Percentiles rank a stretch among this genome's conserved stretches.
Evolutionary conservation across 2,329 filamentous ascomycete species (phyloP).

Genomic region (Colletotrichum eremochloae): DNA sequence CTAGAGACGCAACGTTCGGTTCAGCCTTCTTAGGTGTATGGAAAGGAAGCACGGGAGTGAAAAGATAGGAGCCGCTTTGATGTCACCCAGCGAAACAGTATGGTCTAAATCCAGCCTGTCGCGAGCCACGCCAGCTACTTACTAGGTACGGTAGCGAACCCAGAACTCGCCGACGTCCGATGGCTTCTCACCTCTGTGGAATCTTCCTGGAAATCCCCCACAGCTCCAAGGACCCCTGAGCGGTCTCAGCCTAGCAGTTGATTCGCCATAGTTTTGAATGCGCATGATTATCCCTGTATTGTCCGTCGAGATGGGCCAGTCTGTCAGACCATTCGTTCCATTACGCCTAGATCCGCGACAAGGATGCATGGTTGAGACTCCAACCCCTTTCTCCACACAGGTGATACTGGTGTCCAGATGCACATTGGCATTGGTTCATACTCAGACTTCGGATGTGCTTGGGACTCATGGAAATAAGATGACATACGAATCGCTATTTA

Average conservation of each 20-base stretch:
- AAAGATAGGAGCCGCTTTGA: conserved; percentile 37
- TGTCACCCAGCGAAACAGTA: conserved; percentile 36
- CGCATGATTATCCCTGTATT: conserved; percentile 30
- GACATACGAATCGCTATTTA: conserved; percentile 38
- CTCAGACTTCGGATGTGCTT: conserved; percentile 36
- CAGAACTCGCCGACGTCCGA: conserved; percentile 5
- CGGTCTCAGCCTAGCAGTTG: conserved; percentile 30
- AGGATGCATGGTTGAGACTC: conserved; percentile 37
- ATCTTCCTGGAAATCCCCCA: conserved; percentile 1
- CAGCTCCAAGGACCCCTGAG: conserved; percentile 32
- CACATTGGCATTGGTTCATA: conserved; percentile 31
- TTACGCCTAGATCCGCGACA: conserved; percentile 24
- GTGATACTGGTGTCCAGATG: conserved; percentile 39
- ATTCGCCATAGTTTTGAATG: conserved; percentile 41
- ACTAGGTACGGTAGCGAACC: conserved; percentile 2
- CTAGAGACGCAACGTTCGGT: background rate
- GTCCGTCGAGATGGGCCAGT: conserved; percentile 1
- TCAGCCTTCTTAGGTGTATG: background rate
- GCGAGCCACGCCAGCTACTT: background rate
- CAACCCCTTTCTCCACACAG: conserved; percentile 37
- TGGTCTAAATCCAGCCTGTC: conserved; percentile 14
- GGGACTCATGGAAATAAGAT: conserved; percentile 31
- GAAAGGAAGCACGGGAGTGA: conserved; percentile 18
- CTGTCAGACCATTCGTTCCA: conserved; percentile 4
- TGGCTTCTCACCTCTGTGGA: conserved; percentile 12